A percentile compares a stretch with the other conserved stretches of the same genome.
Evolutionary conservation across 352 stramenopile genomes (phyloP).

Genomic region (Sclerospora graminicola): DNA sequence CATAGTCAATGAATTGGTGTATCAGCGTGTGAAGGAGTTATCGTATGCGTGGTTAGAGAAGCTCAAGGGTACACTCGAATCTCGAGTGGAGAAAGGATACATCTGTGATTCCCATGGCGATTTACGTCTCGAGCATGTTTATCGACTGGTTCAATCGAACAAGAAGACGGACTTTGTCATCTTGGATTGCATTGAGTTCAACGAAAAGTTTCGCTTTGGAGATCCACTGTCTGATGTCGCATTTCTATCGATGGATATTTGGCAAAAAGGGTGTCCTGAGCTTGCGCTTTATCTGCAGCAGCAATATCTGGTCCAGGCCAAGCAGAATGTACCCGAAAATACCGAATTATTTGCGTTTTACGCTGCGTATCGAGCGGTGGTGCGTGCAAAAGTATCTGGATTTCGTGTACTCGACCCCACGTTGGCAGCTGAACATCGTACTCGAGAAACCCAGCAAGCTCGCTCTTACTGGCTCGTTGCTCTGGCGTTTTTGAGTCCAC

Average conservation of each 20-base stretch:
- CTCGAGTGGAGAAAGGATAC: slow-evolving; percentile 42
- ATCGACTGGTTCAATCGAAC: slow-evolving; percentile 21
- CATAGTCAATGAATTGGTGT: slow-evolving; percentile 36
- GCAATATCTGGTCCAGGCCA: slow-evolving; percentile 42
- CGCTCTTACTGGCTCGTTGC: slow-evolving; percentile 61
- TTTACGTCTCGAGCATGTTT: slow-evolving; percentile 56
- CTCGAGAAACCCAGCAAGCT: slow-evolving; percentile 28
- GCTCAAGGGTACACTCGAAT: slow-evolving; percentile 26
- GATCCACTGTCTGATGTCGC: slow-evolving; percentile 55
- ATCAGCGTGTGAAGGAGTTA: slow-evolving; percentile 38
- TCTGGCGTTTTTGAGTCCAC: slow-evolving; percentile 33
- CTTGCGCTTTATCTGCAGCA: slow-evolving; percentile 37
- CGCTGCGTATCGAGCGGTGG: slow-evolving; percentile 51
- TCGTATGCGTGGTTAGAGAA: slow-evolving; percentile 39
- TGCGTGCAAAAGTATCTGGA: slow-evolving; percentile 57
- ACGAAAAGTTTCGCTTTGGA: slow-evolving; percentile 65
- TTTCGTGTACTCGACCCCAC: slow-evolving; percentile 53
- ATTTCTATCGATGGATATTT: slow-evolving; percentile 66
- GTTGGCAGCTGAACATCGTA: slow-evolving; percentile 25
- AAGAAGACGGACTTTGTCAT: slow-evolving; percentile 25
- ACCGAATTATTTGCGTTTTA: slow-evolving; percentile 45
- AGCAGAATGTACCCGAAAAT: slow-evolving; percentile 42
- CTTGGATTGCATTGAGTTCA: slow-evolving; percentile 74
- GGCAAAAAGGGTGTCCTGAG: slow-evolving; percentile 41
- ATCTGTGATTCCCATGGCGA: slow-evolving; percentile 64